Evolutionary conservation across 208 protist genomes (phyloP).

Genomic region (Leishmania turanica): DNA sequence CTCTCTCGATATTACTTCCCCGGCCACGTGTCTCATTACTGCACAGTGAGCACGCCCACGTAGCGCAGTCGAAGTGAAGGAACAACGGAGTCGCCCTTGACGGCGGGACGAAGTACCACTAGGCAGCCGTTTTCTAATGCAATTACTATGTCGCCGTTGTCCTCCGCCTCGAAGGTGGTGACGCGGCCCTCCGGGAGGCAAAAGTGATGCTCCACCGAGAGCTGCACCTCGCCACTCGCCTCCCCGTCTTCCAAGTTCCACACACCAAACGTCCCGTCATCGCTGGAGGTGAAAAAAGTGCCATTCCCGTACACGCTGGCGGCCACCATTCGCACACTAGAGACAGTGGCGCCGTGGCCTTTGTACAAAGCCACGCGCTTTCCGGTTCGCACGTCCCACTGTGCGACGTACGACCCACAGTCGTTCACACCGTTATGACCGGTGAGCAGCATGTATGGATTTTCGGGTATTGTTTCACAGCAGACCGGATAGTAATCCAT

Average conservation of each 20-base stretch:
- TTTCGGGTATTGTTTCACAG: constrained; percentile 38
- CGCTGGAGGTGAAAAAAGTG: constrained; percentile 56
- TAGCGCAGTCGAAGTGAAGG: constrained; percentile 55
- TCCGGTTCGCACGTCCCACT: constrained; percentile 75
- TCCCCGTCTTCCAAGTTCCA: constrained; percentile 44
- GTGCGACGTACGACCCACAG: constrained; percentile 53
- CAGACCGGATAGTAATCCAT: constrained; percentile 75
- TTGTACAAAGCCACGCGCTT: constrained; percentile 51
- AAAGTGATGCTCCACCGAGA: constrained; percentile 30
- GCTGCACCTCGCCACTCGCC: constrained; percentile 35
- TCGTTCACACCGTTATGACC: constrained; percentile 80
- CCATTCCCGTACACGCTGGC: constrained; percentile 30
- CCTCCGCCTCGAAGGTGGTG: constrained; percentile 46
- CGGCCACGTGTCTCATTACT: not conserved
- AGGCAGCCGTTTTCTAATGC: constrained; percentile 45
- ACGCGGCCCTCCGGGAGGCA: constrained; percentile 52
- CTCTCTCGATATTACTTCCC: not conserved
- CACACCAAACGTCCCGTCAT: constrained; percentile 53
- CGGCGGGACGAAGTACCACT: constrained; percentile 46
- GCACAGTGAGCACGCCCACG: constrained; percentile 34
- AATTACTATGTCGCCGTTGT: constrained; percentile 55
- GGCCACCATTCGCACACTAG: constrained; percentile 34
- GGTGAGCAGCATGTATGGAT: constrained; percentile 50
- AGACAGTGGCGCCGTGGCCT: constrained; percentile 55
- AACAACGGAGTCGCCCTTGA: constrained; percentile 29